Evolutionary conservation across 129 eudicot genomes (phyloP), one percentile per base, ranked within the genome.

Genomic region (Artemisia annua): DNA sequence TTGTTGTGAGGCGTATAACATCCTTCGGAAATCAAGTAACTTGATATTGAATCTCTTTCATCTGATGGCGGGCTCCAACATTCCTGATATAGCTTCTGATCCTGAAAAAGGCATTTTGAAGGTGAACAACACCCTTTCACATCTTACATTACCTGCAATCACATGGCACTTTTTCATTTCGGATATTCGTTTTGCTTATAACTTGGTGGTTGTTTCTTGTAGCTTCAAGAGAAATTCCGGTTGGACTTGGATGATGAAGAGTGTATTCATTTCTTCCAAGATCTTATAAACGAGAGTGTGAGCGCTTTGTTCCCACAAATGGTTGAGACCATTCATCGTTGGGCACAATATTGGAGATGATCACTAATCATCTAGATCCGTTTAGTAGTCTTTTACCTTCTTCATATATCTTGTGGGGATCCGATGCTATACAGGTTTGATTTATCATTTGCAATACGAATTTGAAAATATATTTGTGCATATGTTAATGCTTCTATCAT

Each of bases 331-430:
- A 95, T 95, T 75, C 97, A 95, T 56, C 88, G 99, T 14, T 95
- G 99, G 99, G 99, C 99, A 30, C 99, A 95, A 75, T 95, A 90
- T 76, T 95, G 99, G 99, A 94, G 99, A 78, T 95, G 90, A 88
- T 60, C 39, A 63, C 24, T 30, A n/a, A 67, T 19, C 43, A 67
- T 70, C 8, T 18, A 39, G 20, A 28, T 9, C 28, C 18, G 54
- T 24, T 73, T 58, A 54, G 52, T 30, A 18, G 0, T 55, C 11
- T 35, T 70, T 70, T 39, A 18, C 39, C 55, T 56, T 58, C 48
- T 13, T 26, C 16, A n/a, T 51, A 35, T 35, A 9, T 35, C 43
- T 39, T 39, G 11, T 30, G 9, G 65, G 43, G 48, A 5, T 70
- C 43, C 64, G 12, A 53, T 18, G 26, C 32, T 56, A 56, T 57